These are phyloP conservation scores for Austropuccinia psidii DNA, from an alignment of 1,284 basidiomycete species.

Conservation along the genomic window DNA sequence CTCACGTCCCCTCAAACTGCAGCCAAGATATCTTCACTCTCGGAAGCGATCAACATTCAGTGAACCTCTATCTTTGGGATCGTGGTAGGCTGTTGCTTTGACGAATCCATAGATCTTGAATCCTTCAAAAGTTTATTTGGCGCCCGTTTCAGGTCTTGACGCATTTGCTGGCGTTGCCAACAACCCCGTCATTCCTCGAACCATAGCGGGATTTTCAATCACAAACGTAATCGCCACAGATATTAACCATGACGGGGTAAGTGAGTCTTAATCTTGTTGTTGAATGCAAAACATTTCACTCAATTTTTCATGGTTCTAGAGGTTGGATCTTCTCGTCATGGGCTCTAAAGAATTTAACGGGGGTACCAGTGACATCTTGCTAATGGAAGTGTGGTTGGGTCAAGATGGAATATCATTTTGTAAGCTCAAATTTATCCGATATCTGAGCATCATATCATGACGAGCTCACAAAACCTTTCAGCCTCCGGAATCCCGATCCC, in stretches of 20 bases:
- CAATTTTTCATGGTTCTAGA: conserved; percentile 31
- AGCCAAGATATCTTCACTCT: conserved; percentile 76
- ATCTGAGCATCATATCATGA: background rate
- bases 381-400: conserved; percentile 28
- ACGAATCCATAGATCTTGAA: background rate
- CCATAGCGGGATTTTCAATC: conserved; percentile 14
- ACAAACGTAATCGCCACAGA: conserved; percentile 32
- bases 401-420: conserved; percentile 16
- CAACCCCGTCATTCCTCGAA: conserved; percentile 28
- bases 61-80: conserved; percentile 74
- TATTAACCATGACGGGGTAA: conserved; percentile 30
- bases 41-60: conserved; percentile 61
- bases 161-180: background rate
- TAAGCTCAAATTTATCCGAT: background rate
- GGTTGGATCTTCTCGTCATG: conserved; percentile 22
- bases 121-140: background rate
- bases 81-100: conserved; percentile 56
- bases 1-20: conserved; percentile 1
- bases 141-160: conserved; percentile 1
- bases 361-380: background rate
- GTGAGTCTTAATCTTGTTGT: background rate
- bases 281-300: conserved; percentile 41
- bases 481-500: conserved; percentile 53
- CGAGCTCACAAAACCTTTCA: background rate
- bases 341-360: background rate